Percentiles rank a stretch among this genome's conserved stretches.
phyloP scores from a whole-genome alignment of 2,329 filamentous ascomycete species.

The Penicillium sclerotiorum region DNA sequence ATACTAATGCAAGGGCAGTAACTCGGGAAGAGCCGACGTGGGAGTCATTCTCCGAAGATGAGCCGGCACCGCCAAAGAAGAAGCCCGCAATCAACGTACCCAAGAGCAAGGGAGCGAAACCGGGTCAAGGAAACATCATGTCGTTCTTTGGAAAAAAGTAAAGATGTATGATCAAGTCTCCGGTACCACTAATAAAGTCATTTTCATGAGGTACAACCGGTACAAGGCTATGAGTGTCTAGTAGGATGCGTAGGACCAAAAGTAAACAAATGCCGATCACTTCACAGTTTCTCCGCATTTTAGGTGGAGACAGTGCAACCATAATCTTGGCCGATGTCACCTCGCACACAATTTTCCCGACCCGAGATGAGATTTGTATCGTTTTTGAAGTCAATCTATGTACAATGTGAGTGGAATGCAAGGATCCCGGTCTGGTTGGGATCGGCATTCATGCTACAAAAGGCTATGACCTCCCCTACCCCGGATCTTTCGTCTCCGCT shows the following conservation, averaged over 20 bases:
- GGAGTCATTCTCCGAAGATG: conserved; percentile 94
- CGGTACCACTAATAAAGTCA: not conserved
- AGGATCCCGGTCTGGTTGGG: conserved; percentile 18
- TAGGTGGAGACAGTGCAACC: conserved; percentile 21
- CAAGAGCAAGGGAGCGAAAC: conserved; percentile 63
- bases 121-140: conserved; percentile 77
- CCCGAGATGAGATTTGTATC: not conserved
- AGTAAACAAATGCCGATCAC: conserved; percentile 21
- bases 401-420: conserved; percentile 18
- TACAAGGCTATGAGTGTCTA: not conserved
- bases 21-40: conserved; percentile 82
- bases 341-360: conserved; percentile 17
- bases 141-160: conserved; percentile 87
- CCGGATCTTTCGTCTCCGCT: not conserved
- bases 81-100: conserved; percentile 45
- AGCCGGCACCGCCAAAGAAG: conserved; percentile 58
- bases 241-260: not conserved
- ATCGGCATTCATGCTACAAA: conserved; percentile 19
- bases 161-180: not conserved
- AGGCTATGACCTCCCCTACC: conserved; percentile 2
- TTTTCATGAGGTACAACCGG: not conserved
- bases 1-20: conserved; percentile 56
- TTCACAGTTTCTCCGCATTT: conserved; percentile 20
- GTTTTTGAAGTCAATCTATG: not conserved
- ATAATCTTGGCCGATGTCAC: conserved; percentile 20